phyloP scores from a whole-genome alignment of 2,329 filamentous ascomycete species.

The Bertia moriformis region DNA sequence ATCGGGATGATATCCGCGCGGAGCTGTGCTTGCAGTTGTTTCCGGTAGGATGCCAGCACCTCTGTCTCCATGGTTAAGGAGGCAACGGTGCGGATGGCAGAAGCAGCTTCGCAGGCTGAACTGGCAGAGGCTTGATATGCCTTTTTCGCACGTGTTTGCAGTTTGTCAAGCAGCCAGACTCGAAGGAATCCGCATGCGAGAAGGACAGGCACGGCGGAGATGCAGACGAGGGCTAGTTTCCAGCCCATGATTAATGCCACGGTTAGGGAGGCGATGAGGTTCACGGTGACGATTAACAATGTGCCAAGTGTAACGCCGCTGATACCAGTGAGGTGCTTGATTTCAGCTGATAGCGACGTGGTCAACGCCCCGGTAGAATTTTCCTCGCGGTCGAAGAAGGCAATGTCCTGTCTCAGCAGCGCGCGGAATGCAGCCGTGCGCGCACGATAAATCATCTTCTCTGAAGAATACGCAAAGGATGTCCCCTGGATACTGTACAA shows the following conservation, averaged over 20 bases:
- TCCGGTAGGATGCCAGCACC: conserved; percentile 59
- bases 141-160: conserved; percentile 63
- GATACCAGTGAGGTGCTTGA: conserved; percentile 2
- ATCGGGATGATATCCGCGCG: conserved; percentile 58
- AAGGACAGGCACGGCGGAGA: conserved; percentile 63
- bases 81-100: conserved; percentile 83
- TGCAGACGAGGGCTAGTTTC: conserved; percentile 77
- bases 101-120: conserved; percentile 85
- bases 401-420: conserved; percentile 25
- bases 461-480: conserved; percentile 73
- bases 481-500: conserved; percentile 56
- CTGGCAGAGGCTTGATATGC: conserved; percentile 70
- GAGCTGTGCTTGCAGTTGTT: conserved; percentile 51
- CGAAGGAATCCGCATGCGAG: conserved; percentile 71
- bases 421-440: conserved; percentile 70
- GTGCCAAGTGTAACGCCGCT: conserved; percentile 1
- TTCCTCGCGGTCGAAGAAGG: conserved; percentile 1
- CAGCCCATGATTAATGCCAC: conserved; percentile 66
- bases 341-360: neutral
- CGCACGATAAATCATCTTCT: conserved; percentile 69
- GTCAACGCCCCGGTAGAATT: conserved; percentile 1
- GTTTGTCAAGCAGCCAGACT: conserved; percentile 70
- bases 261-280: conserved; percentile 9
- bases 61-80: conserved; percentile 76
- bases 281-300: conserved; percentile 1